phyloP scores from a whole-genome alignment of 495 filamentous ascomycete genomes.

The Thozetella sp. region DNA sequence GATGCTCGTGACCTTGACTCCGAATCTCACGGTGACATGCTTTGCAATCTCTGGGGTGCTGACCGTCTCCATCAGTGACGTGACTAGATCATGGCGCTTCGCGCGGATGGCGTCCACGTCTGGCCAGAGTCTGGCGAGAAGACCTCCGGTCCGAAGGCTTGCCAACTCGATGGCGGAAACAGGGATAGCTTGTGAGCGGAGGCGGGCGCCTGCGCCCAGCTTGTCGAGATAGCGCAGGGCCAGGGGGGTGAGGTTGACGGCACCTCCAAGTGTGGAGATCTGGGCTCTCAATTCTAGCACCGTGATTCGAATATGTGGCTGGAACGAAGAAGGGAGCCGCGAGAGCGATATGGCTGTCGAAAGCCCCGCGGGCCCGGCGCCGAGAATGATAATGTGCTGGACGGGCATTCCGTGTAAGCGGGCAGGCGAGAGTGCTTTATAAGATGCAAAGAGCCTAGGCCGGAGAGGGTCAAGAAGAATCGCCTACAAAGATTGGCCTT shows the following conservation, averaged over 20 bases:
- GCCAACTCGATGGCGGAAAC: constrained; percentile 40
- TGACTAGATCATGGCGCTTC: constrained; percentile 45
- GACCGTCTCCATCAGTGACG: constrained; percentile 43
- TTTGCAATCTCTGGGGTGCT: constrained; percentile 11
- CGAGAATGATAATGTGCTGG: constrained; percentile 37
- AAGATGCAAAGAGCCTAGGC: no score
- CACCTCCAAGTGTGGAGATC: constrained; percentile 58
- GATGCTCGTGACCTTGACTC: constrained; percentile 20
- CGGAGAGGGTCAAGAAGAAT: no score
- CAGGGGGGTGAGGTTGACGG: constrained; percentile 64
- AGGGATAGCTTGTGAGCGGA: constrained; percentile 42
- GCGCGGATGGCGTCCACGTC: constrained; percentile 46
- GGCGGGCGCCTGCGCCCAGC: constrained; percentile 48
- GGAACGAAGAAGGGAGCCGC: constrained; percentile 10
- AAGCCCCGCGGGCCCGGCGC: constrained; percentile 60
- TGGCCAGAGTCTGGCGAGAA: constrained; percentile 45
- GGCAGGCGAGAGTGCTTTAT: not conserved
- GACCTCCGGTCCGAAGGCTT: constrained; percentile 51
- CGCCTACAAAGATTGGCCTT: not conserved
- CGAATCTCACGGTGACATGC: constrained; percentile 32
- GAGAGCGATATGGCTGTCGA: constrained; percentile 52
- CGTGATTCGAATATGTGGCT: constrained; percentile 47
- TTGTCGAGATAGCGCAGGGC: constrained; percentile 59
- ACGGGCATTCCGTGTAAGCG: not conserved
- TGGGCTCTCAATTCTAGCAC: constrained; percentile 59